Base-by-base conservation (phyloP, 768 basidiomycete species). In the Hericium erinaceus region DNA sequence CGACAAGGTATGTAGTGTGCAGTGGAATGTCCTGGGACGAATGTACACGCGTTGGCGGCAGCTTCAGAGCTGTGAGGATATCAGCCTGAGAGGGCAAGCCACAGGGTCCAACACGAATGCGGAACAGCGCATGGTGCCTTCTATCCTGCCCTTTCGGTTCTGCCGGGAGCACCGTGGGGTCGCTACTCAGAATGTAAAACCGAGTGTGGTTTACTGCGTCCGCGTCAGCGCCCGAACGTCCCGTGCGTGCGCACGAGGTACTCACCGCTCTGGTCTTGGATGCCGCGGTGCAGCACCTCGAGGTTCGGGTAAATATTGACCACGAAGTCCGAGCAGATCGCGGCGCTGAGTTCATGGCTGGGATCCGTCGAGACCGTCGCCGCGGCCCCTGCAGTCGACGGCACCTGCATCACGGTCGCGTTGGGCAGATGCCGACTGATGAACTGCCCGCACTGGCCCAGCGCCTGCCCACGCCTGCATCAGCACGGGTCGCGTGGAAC, bases 371-470 rank as follows among this genome's bases (percentile, higher is more conserved):
- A 68, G 4, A 77, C 60, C 10, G 73, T 58, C 63, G 77, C 74
- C 1, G 89, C 89, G 10, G 89, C 89, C 4, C 76, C 77, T 0
- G 87, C 87, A 7, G 89, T 92, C 6, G 89, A 92, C 7, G 81
- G 64, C n/a, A 77, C 82, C 64, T 78, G 82, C 54, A 84, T 73
- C 28, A 77, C 67, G 1, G 72, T 66, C 4, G 79, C 84, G 20
- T 64, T 61, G 0, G 89, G 83, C 20, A 92, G 68, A 48, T 80
- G 67, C 54, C 69, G 64, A 12, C 70, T 64, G 18, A 92, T 68
- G 70, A 87, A 92, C 16, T 66, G 71, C n/a, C 73, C 75, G 68
- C 89, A 92, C 69, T 92, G 89, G 15, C 89, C 89, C 24, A 92
- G 69, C 13, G 89, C 89, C 89, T 91, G 60, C 12, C 38, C 8